Percentiles rank a stretch among this genome's conserved stretches.
Evolutionary conservation across 441 rosid species (phyloP).

Genomic region (Adansonia madagascariensis): DNA sequence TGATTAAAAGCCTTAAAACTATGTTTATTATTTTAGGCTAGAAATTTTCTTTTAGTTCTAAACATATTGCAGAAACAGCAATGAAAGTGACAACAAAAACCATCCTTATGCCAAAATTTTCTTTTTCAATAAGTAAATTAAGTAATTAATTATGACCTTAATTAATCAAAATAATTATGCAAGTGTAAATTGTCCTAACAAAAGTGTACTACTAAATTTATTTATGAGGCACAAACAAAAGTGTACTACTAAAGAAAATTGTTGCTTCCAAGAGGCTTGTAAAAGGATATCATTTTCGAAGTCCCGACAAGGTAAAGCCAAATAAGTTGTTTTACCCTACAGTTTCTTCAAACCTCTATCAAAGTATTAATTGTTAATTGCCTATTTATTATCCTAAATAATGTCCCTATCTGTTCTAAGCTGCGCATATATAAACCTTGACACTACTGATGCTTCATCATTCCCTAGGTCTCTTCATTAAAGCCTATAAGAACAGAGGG

Average conservation of each 20-base stretch:
- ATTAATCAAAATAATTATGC: background rate
- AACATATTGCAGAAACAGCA: background rate
- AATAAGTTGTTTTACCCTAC: slow-evolving; percentile 25
- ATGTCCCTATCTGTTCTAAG: slow-evolving; percentile 32
- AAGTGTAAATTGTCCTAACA: background rate
- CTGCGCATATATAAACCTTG: slow-evolving; percentile 30
- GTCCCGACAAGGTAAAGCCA: slow-evolving; percentile 25
- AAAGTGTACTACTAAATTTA: background rate
- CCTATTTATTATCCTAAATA: slow-evolving; percentile 28
- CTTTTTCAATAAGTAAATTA: background rate
- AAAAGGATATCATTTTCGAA: background rate
- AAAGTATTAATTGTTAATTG: slow-evolving; percentile 25
- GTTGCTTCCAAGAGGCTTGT: slow-evolving; percentile 14
- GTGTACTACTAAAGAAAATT: background rate
- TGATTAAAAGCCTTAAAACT: background rate
- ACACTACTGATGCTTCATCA: slow-evolving; percentile 12
- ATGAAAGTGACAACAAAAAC: background rate
- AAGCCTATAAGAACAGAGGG: background rate
- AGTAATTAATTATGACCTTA: background rate
- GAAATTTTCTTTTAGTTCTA: background rate
- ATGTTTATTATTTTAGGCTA: background rate
- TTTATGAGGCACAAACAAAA: background rate
- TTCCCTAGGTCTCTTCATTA: slow-evolving; percentile 18
- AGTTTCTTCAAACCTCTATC: slow-evolving; percentile 12
- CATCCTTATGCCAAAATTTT: background rate